Conservation (phyloP, 192 early-diverging fungal genomes). For the Backusella mclennaniae region DNA sequence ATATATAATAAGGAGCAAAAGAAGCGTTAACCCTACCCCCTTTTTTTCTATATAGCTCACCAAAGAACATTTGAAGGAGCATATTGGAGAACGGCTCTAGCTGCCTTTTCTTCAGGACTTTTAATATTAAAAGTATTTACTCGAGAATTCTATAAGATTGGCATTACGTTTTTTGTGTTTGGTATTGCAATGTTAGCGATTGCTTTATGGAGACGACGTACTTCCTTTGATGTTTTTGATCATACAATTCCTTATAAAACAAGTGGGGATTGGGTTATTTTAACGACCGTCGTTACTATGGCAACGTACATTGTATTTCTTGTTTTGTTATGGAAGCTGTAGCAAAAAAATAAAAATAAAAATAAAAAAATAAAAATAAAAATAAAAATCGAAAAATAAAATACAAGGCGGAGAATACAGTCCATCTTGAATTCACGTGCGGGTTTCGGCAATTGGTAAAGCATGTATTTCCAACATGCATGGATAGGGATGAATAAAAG, state of each 20-base stretch:
- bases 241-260: conserved; percentile 50
- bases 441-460: neutral
- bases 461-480: too few species aligned
- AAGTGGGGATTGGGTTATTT: conserved; percentile 50
- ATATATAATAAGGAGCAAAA: neutral
- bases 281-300: conserved; percentile 45
- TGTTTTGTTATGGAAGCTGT: conserved; percentile 34
- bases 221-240: conserved; percentile 56
- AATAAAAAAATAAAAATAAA: neutral
- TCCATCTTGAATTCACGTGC: neutral
- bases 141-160: conserved; percentile 52
- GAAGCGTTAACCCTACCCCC: neutral
- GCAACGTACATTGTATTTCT: conserved; percentile 44
- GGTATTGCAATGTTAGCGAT: conserved; percentile 49
- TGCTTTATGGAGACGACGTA: conserved; percentile 41
- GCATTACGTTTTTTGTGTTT: conserved; percentile 55
- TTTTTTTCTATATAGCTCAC: conserved; percentile 33
- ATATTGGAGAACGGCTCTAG: conserved; percentile 56
- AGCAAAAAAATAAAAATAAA: neutral
- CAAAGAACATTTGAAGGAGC: conserved; percentile 63
- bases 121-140: conserved; percentile 56
- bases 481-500: too few species aligned
- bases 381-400: neutral
- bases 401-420: neutral
- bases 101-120: conserved; percentile 52